Evolutionary conservation across 176 grass and related monocot species (phyloP), one percentile per base, ranked within the genome.

Genomic region (Paspalum vaginatum): DNA sequence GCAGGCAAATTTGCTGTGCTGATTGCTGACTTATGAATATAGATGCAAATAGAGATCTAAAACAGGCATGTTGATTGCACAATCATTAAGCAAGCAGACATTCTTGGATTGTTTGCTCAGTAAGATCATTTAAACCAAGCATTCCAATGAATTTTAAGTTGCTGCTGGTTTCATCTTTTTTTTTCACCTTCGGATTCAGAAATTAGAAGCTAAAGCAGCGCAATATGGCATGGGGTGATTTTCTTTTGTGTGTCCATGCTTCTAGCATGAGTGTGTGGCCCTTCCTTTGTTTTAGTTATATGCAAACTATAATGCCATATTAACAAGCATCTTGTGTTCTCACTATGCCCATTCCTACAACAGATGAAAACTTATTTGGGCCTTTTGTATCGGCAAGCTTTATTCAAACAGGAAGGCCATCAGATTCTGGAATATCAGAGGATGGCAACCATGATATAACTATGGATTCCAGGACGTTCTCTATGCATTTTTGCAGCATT

Each of bases 281-380:
- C 38, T 69, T 87, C 16, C 8, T 25, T 52, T 63, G 52, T 78
- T 57, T 63, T 77, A 69, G 45, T 87, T 45, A 52, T 76, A 62
- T 39, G 6, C 61, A 64, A 75, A 16, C 5, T 26, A 69, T 43
- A 44, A 57, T 76, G 48, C 42, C 17, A 61, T 21, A 63, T 63
- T 47, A 48, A 60, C 62, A 61, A 67, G 11, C 32, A 13, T 58
- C 27, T 18, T 60, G 18, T 40, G 20, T 64, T 75, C 87, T 89
- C 54, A 81, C 21, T 69, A 58, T 47, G 10, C 27, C 47, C 67
- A 18, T 79, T 79, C 8, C 40, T 80, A 84, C 70, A 73, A 44
- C 85, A 98, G 95, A 95, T 89, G 95, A 87, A 21, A 89, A 98
- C 81, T 95, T 95, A 49, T 98, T 98, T 85, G 95, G 95, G 17